phyloP scores from a whole-genome alignment of 805 yeast genomes.

The Myxozyma neotropica region DNA sequence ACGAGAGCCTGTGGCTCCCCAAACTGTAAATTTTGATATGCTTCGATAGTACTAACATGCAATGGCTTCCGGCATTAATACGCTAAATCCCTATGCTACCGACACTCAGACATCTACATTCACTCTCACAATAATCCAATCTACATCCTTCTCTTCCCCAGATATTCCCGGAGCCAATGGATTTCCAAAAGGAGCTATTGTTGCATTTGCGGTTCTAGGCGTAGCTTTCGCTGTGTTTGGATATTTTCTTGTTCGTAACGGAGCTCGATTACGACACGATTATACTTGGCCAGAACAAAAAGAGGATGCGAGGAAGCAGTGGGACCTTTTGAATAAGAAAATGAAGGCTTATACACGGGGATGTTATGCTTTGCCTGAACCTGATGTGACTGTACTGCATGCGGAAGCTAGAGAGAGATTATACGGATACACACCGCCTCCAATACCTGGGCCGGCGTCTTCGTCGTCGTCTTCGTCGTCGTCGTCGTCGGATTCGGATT shows the following conservation, averaged over 20 bases:
- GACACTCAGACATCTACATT: neutral
- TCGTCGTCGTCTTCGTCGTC: neutral
- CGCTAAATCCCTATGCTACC: neutral
- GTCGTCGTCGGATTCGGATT: neutral
- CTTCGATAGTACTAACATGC: neutral
- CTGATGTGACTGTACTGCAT: neutral
- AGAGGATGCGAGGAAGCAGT: constrained; percentile 10
- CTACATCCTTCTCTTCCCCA: constrained; percentile 8
- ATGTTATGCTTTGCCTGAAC: neutral
- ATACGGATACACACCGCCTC: neutral
- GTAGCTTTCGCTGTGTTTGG: constrained; percentile 18
- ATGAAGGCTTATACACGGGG: neutral
- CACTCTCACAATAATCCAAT: neutral
- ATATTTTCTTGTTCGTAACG: constrained; percentile 4
- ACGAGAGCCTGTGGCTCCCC: no score
- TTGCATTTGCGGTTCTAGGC: constrained; percentile 23
- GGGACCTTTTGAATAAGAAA: neutral
- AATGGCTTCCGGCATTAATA: no score
- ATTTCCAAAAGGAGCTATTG: constrained; percentile 19
- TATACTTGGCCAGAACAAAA: constrained; percentile 17
- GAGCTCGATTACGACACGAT: constrained; percentile 1
- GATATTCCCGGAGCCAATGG: neutral
- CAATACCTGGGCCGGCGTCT: neutral
- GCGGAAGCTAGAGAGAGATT: neutral
- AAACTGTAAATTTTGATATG: no score